Evolutionary conservation across 2,329 filamentous ascomycete species (phyloP).

Genomic region (Sporothrix dimorphospora): DNA sequence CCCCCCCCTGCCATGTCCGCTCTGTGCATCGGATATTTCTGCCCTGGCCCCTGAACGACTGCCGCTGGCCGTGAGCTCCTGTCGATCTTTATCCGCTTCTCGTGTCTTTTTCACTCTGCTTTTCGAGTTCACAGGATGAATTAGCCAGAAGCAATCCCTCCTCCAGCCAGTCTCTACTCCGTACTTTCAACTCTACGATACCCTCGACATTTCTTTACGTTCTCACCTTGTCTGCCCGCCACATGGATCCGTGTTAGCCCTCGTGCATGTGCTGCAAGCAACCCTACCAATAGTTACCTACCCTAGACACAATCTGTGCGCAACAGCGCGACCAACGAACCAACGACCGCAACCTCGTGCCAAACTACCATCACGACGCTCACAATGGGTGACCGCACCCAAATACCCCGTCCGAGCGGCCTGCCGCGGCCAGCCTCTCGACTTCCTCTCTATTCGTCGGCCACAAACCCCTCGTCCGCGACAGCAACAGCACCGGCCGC

Average conservation of each 20-base stretch:
- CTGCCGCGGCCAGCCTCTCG: constrained; percentile 32
- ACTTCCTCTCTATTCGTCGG: constrained; percentile 27
- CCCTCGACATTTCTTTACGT: not conserved
- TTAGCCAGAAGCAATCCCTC: not conserved
- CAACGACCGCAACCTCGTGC: not conserved
- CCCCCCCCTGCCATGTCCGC: constrained; percentile 14
- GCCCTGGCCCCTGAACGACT: constrained; percentile 18
- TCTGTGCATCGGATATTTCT: constrained; percentile 10
- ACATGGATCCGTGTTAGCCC: not conserved
- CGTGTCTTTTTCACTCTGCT: not conserved
- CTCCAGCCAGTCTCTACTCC: not conserved
- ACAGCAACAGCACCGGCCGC: not conserved
- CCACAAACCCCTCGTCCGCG: constrained; percentile 1
- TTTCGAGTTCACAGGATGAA: not conserved
- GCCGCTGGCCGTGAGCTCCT: constrained; percentile 16
- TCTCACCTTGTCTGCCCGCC: not conserved
- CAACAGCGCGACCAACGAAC: not conserved
- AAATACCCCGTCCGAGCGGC: constrained; percentile 30
- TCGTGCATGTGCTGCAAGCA: constrained; percentile 13
- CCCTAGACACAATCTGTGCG: constrained; percentile 16
- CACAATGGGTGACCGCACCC: constrained; percentile 32
- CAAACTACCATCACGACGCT: not conserved
- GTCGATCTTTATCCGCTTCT: constrained; percentile 26
- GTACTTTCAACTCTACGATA: not conserved
- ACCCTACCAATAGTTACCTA: constrained; percentile 5